Evolutionary conservation across 148 eudicot genomes (phyloP).

Genomic region (Vaccinium macrocarpon): DNA sequence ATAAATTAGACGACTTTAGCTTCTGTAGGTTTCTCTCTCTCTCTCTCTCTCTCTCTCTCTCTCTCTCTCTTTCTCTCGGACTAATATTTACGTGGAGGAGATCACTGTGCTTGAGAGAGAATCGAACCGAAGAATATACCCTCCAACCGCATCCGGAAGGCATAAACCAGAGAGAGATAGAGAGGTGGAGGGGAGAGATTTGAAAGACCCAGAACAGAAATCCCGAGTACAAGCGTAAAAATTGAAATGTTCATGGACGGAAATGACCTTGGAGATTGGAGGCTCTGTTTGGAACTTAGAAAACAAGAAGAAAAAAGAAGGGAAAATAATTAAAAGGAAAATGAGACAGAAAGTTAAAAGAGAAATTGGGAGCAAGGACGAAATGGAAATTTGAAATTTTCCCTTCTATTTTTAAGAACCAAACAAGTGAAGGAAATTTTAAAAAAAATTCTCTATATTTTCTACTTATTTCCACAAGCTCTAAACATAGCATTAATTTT

Average conservation of each 20-base stretch:
- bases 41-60: neutral
- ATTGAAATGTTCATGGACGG: neutral
- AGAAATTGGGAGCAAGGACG: no score
- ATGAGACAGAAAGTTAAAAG: no score
- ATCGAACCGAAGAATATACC: constrained; percentile 20
- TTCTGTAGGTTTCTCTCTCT: neutral
- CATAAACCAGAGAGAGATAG: neutral
- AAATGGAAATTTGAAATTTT: no score
- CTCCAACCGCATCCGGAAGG: constrained; percentile 4
- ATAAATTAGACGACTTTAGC: neutral
- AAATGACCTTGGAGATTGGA: neutral
- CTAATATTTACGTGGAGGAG: neutral
- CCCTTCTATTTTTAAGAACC: no score
- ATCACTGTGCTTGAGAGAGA: constrained; percentile 8
- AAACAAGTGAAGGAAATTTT: no score
- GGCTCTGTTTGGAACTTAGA: no score
- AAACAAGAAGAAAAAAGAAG: no score
- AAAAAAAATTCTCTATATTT: no score
- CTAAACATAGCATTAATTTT: no score
- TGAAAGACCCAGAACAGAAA: neutral
- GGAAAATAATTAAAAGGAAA: no score
- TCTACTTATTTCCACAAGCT: no score
- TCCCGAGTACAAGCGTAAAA: neutral
- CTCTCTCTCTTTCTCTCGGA: neutral
- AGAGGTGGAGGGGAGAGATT: neutral